phyloP scores from a whole-genome alignment of 108 stramenopile genomes.

The Halocafeteria seosinensis region DNA sequence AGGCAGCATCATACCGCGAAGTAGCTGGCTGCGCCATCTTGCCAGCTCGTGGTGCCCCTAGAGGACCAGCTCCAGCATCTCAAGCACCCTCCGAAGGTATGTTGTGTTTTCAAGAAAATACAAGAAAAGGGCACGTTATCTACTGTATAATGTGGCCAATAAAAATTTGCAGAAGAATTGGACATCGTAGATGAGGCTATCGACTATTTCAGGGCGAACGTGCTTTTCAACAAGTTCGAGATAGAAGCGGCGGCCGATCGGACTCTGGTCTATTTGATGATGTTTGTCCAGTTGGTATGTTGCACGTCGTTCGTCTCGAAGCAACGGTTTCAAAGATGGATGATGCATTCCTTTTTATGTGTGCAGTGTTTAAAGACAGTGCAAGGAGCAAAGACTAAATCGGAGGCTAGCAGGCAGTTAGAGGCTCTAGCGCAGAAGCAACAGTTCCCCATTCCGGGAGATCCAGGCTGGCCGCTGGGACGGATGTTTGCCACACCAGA shows the following conservation, averaged over 20 bases:
- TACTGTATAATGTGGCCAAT: no score
- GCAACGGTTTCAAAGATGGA: no score
- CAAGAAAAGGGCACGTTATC: no score
- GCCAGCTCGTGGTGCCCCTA: not conserved
- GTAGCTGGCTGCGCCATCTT: not conserved
- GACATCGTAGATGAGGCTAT: conserved; percentile 45
- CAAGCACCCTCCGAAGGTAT: not conserved
- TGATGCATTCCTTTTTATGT: no score
- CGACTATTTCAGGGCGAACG: conserved; percentile 38
- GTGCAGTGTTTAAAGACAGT: no score
- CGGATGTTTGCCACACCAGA: conserved; percentile 24
- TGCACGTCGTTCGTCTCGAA: not conserved
- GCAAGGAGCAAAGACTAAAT: conserved; percentile 1
- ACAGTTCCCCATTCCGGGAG: conserved; percentile 22
- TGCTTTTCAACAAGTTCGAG: conserved; percentile 31
- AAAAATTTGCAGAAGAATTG: not conserved
- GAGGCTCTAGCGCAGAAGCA: not conserved
- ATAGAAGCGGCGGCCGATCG: conserved; percentile 32
- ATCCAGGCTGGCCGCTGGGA: conserved; percentile 1
- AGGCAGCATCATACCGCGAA: no score
- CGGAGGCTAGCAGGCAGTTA: not conserved
- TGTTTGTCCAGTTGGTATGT: conserved; percentile 15
- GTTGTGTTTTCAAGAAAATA: not conserved
- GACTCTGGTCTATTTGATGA: conserved; percentile 41
- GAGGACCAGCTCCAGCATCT: not conserved